These are phyloP conservation scores for Sphagnum fallax DNA, from an alignment of 228 moss, liverwort and hornwort genomes.

Conservation along the genomic window DNA sequence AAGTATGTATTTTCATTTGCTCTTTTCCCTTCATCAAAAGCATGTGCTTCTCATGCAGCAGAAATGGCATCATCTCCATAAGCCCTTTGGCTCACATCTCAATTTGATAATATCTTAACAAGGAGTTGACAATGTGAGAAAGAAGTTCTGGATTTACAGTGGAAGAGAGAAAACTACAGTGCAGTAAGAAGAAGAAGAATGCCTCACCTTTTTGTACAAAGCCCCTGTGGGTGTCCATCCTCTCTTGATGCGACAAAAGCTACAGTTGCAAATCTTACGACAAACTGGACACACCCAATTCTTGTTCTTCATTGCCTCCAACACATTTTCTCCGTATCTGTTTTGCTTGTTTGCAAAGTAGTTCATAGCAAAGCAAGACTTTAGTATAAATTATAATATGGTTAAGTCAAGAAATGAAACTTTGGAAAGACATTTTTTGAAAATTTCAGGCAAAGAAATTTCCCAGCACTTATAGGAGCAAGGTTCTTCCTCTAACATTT, in stretches of 20 bases:
- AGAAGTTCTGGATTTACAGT: too few relatives aligned
- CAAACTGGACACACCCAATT: slow-evolving; percentile 84
- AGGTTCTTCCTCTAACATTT: background rate
- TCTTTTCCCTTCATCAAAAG: too few relatives aligned
- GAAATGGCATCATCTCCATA: background rate
- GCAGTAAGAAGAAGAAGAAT: too few relatives aligned
- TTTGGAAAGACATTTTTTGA: background rate
- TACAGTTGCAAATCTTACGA: slow-evolving; percentile 93
- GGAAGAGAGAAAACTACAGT: too few relatives aligned
- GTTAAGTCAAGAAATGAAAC: background rate
- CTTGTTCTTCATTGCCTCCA: slow-evolving; percentile 52
- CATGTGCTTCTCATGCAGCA: background rate
- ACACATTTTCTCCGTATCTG: slow-evolving; percentile 91
- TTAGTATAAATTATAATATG: too few relatives aligned
- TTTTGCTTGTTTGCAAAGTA: background rate
- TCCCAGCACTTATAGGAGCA: background rate
- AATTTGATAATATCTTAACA: too few relatives aligned
- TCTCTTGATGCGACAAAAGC: slow-evolving; percentile 73
- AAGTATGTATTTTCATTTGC: too few relatives aligned
- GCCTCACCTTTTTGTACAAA: slow-evolving; percentile 56
- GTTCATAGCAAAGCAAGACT: too few relatives aligned
- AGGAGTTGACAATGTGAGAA: too few relatives aligned
- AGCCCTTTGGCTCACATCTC: background rate
- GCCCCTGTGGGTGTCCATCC: slow-evolving; percentile 84
- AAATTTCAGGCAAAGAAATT: background rate